Conservation (phyloP, 2,329 filamentous ascomycete species). For the Ophiocordyceps camponoti-leonardi region DNA sequence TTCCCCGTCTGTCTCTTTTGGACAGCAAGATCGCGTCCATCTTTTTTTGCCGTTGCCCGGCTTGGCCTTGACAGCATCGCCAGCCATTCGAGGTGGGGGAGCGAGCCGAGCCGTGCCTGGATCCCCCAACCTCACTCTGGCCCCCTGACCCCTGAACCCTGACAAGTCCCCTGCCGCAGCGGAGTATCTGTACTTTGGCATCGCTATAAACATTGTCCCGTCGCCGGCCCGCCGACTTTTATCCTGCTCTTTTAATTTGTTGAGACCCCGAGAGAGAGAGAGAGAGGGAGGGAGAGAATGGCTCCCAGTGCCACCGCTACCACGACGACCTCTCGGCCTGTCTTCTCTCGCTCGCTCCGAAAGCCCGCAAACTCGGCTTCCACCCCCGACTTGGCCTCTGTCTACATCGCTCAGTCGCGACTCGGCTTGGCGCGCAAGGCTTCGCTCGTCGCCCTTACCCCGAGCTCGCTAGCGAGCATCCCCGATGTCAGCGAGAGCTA, state of each 20-base stretch:
- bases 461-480: slow-evolving; percentile 43
- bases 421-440: slow-evolving; percentile 48
- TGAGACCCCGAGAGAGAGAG: not conserved
- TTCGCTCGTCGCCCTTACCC: slow-evolving; percentile 53
- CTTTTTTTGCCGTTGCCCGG: not conserved
- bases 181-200: not conserved
- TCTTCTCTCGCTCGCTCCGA: slow-evolving; percentile 21
- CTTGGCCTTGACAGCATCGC: not conserved
- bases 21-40: not conserved
- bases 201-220: not conserved
- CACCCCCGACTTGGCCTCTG: slow-evolving; percentile 38
- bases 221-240: not conserved
- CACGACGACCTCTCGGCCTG: slow-evolving; percentile 6
- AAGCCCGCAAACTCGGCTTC: slow-evolving; percentile 31
- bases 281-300: slow-evolving; percentile 2
- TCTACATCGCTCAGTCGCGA: slow-evolving; percentile 32
- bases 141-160: no score
- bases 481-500: slow-evolving; percentile 50
- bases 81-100: not conserved
- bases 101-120: not conserved
- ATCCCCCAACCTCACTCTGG: not conserved
- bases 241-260: not conserved
- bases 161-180: not conserved
- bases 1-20: not conserved
- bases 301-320: slow-evolving; percentile 7